Base-by-base conservation (phyloP, 371 early-diverging fungal genomes). In the Capillidium rhysosporum region DNA sequence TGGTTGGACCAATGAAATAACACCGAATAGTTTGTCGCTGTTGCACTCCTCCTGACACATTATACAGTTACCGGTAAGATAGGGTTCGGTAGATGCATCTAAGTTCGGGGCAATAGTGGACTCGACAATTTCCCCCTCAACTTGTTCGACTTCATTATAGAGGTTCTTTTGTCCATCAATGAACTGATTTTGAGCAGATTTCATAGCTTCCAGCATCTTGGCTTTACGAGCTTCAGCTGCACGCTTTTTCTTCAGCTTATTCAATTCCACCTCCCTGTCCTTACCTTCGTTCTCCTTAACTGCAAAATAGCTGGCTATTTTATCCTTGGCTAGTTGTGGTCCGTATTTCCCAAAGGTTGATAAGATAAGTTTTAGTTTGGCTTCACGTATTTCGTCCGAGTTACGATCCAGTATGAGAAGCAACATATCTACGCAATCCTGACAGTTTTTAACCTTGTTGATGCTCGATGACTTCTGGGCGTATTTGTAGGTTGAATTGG, bases 31-130 rank as follows among this genome's bases (percentile, higher is more conserved):
- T 51, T 76, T 69, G 14, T 67, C 63, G n/a, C 72, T 69, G 46
- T 76, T 73, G 28, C 84, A 80, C 54, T 85, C 84, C 63, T 92
- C 97, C 64, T 92, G 94, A 57, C 97, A 96, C 1, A 93, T 84
- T 57, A 96, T 93, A 63, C 97, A 96, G 1, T 81, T 78, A 0
- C 92, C 94, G 1, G 70, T 67, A 0, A 88, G 85, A 53, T 77
- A 85, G 5, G 73, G 59, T 69, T 79, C 51, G 67, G 24, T 14
- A 23, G 3, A 65, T 68, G 51, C 21, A 9, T 39, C 34, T 12
- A n/a, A 45, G 52, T 21, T 57, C 21, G 4, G 57, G 43, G 7
- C 23, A 18, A 31, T 34, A 18, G 64, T 64, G 8, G 55, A 55
- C 20, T 54, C 59, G 34, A 34, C 34, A 20, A 61, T 61, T 8